Base-by-base conservation (phyloP, 2,329 filamentous ascomycete genomes). In the Botrytis sinoallii region DNA sequence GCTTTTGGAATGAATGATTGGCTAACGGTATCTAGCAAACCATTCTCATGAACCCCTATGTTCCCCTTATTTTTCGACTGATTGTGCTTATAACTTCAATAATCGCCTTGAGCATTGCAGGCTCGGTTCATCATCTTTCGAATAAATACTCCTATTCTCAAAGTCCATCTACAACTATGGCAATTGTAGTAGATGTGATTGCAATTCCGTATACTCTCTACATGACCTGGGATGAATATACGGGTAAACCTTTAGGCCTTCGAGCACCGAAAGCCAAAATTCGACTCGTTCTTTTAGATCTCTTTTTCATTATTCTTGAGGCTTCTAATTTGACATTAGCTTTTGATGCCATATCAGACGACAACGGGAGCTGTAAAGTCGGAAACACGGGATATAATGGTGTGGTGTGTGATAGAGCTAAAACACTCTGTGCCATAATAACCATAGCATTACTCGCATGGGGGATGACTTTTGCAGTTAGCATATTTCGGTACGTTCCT, bases 221-320 rank as follows among this genome's bases (percentile, higher is more conserved):
- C 84, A 96, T 98, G 84, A 97, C 95, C 38, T 97, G 91, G 84
- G 96, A 99, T 81, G 96, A 99, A 84, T 98, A 98, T 83, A 96
- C 93, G 8, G 93, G 94, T 44, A 97, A 97, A 81, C 96, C 97
- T 35, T 86, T 99, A 32, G 96, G 96, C 1, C 85, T 99, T 75
- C 92, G 97, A 61, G 91, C 91, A 10, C 90, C 94, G 16, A 91
- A 91, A 73, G 92, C 93, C 67, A 99, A 99, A 82, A 92, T 97
- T 77, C 90, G 93, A 22, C 89, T 99, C 68, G 93, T 98, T 75
- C 89, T 99, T 72, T 88, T 97, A 73, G 96, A 99, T 83, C 87
- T 99, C 5, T 91, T 98, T 79, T 99, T 99, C 82, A 97, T 99
- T 80, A 95, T 98, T 60, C 97, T 99, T 84, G 95, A 97, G 82